Conservation (phyloP, 2,329 filamentous ascomycete species). For the Aspergillus unguis region DNA sequence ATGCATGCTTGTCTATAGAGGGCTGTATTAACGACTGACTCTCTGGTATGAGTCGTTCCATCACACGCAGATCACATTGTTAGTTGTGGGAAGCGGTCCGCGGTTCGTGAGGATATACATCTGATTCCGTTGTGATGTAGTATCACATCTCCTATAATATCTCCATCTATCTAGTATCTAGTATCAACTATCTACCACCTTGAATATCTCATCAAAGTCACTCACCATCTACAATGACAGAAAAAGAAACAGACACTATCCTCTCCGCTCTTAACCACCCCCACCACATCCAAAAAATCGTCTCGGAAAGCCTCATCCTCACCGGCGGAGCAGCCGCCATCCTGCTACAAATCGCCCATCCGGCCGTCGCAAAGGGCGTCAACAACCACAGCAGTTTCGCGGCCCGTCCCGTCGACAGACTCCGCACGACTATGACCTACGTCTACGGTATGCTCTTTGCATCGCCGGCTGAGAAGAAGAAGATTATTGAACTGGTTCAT, state of each 20-base stretch:
- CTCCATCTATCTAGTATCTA: not conserved
- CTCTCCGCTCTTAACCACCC: constrained; percentile 1
- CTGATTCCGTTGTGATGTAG: constrained; percentile 7
- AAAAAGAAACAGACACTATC: constrained; percentile 5
- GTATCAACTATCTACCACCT: not conserved
- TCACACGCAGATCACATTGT: no score
- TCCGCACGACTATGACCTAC: constrained; percentile 40
- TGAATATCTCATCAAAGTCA: not conserved
- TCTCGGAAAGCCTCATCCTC: constrained; percentile 35
- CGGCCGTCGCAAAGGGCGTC: constrained; percentile 38
- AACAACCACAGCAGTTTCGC: constrained; percentile 40
- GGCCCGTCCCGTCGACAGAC: constrained; percentile 32
- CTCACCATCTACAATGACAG: not conserved
- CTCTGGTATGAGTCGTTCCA: not conserved
- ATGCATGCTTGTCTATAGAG: no score
- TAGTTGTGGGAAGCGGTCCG: not conserved
- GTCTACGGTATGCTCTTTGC: constrained; percentile 41
- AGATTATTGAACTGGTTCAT: constrained; percentile 39
- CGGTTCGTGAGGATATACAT: constrained; percentile 4
- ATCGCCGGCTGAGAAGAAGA: constrained; percentile 30
- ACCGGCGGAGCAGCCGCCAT: constrained; percentile 39
- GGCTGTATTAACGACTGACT: not conserved
- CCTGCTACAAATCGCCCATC: constrained; percentile 42
- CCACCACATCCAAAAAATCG: constrained; percentile 27
- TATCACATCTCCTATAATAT: not conserved